Conservation (phyloP, 208 protist genomes). For the Wallacemonas rigidus region DNA sequence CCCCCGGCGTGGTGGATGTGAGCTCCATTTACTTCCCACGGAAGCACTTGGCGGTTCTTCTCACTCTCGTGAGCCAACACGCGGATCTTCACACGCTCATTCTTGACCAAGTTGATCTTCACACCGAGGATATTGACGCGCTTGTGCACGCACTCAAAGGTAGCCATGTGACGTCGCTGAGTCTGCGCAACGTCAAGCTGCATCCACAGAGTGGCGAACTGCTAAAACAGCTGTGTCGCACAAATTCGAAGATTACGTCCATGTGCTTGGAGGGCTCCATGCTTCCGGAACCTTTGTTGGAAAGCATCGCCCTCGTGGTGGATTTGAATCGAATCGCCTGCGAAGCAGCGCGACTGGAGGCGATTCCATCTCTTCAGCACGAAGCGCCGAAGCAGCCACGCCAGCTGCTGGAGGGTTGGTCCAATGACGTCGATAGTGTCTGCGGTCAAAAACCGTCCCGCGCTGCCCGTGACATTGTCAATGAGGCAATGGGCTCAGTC, state of each 20-base stretch:
- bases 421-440: neutral
- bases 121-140: constrained; percentile 27
- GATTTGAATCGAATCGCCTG: constrained; percentile 47
- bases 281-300: constrained; percentile 32
- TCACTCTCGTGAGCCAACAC: constrained; percentile 38
- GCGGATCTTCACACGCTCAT: constrained; percentile 54
- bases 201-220: constrained; percentile 22
- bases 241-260: constrained; percentile 31
- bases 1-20: constrained; percentile 38
- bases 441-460: neutral
- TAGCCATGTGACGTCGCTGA: constrained; percentile 41
- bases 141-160: constrained; percentile 38
- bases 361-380: constrained; percentile 23
- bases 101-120: constrained; percentile 42
- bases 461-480: neutral
- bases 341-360: constrained; percentile 11
- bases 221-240: constrained; percentile 44
- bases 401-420: constrained; percentile 10
- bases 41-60: constrained; percentile 39
- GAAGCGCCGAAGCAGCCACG: constrained; percentile 22
- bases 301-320: constrained; percentile 40
- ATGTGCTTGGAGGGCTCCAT: constrained; percentile 38
- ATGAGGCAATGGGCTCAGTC: constrained; percentile 7
- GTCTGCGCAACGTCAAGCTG: constrained; percentile 43
- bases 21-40: constrained; percentile 50